A percentile compares a stretch with the other conserved stretches of the same genome.
Conservation (phyloP, 1,284 basidiomycete species). For the Meripilus lineatus region DNA sequence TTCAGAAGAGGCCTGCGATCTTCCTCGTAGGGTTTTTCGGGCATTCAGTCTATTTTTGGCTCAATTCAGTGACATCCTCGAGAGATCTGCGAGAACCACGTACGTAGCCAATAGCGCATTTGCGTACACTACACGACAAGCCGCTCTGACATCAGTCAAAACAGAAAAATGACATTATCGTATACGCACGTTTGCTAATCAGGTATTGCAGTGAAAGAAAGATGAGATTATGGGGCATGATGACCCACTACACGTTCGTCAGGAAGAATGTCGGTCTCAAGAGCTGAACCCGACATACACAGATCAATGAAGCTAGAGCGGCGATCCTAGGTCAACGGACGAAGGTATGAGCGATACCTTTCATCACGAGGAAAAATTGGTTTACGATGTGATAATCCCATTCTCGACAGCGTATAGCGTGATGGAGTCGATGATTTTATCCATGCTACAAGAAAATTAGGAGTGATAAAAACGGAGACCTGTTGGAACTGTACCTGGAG, state of each 20-base stretch:
- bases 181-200: slow-evolving; percentile 6
- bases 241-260: not conserved
- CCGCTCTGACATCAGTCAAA: no score
- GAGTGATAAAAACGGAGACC: not conserved
- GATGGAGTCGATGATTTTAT: slow-evolving; percentile 1
- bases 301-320: not conserved
- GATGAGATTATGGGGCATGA: slow-evolving; percentile 3
- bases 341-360: not conserved
- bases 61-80: no score
- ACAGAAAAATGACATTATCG: not conserved
- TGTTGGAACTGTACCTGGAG: slow-evolving; percentile 1
- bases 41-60: slow-evolving; percentile 4
- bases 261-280: not conserved
- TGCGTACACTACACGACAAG: slow-evolving; percentile 29
- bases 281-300: slow-evolving; percentile 12
- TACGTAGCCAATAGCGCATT: slow-evolving; percentile 35
- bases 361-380: not conserved
- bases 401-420: slow-evolving; percentile 1
- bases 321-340: not conserved
- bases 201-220: slow-evolving; percentile 1
- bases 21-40: slow-evolving; percentile 5
- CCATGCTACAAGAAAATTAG: slow-evolving; percentile 1
- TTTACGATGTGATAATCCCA: not conserved
- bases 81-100: not conserved
- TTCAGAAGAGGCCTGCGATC: slow-evolving; percentile 1